Evolutionary conservation across 2,329 filamentous ascomycete genomes (phyloP).

Genomic region (Fusarium burgessii): DNA sequence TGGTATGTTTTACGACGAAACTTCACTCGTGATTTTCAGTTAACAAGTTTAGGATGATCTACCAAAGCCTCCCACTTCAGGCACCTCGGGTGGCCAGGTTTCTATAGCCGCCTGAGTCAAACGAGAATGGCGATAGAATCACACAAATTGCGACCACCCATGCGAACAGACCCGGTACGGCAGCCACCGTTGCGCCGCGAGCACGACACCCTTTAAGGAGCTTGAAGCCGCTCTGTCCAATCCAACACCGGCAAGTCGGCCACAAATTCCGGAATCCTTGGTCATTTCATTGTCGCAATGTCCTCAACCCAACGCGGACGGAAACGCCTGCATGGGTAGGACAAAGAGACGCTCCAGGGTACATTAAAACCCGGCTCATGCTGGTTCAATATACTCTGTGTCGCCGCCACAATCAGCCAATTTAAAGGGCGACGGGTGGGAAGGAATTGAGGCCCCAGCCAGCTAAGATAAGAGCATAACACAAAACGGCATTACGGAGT

Average conservation of each 20-base stretch:
- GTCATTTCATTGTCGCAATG: background rate
- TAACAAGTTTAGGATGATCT: conserved; percentile 56
- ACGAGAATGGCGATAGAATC: conserved; percentile 3
- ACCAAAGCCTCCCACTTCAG: conserved; percentile 54
- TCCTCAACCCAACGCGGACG: background rate
- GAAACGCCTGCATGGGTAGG: background rate
- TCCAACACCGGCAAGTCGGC: background rate
- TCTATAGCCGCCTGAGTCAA: conserved; percentile 55
- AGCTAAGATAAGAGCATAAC: conserved; percentile 1
- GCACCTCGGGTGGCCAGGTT: conserved; percentile 51
- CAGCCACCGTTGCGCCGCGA: background rate
- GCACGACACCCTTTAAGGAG: background rate
- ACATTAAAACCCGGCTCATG: background rate
- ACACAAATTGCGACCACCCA: background rate
- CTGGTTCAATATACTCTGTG: background rate
- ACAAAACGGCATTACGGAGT: background rate
- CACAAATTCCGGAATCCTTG: background rate
- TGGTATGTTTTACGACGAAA: conserved; percentile 63
- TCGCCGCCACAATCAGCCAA: conserved; percentile 10
- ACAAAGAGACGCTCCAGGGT: background rate
- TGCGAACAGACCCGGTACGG: background rate
- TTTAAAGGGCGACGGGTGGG: conserved; percentile 1
- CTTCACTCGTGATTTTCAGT: background rate
- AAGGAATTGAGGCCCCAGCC: conserved; percentile 2
- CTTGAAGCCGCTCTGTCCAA: background rate